phyloP scores from a whole-genome alignment of 2,329 filamentous ascomycete species.

The Fusarium sp. region DNA sequence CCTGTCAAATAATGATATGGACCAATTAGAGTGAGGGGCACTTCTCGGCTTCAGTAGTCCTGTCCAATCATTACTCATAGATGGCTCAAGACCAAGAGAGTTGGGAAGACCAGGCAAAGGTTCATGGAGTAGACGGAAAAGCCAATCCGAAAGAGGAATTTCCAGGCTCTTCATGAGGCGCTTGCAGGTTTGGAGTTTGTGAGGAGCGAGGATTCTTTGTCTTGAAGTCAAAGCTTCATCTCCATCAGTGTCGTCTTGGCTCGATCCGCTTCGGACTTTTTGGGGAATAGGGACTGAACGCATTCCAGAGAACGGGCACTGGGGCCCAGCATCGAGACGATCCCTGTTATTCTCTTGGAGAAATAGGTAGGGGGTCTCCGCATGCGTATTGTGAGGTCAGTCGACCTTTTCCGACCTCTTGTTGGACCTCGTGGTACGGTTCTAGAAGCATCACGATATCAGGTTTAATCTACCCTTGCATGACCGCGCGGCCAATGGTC shows the following conservation, averaged over 20 bases:
- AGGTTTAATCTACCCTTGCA: conserved; percentile 42
- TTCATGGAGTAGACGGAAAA: conserved; percentile 40
- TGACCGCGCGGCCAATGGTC: conserved; percentile 40
- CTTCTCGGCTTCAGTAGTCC: conserved; percentile 26
- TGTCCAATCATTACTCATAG: conserved; percentile 29
- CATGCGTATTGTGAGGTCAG: conserved; percentile 3
- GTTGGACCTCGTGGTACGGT: conserved; percentile 35
- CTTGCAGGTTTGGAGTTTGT: conserved; percentile 18
- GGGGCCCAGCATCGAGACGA: conserved; percentile 17
- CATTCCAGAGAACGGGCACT: conserved; percentile 37
- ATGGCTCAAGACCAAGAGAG: conserved; percentile 40
- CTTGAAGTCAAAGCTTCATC: conserved; percentile 30
- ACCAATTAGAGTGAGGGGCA: conserved; percentile 25
- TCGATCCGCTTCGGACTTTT: conserved; percentile 28
- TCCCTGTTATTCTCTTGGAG: conserved; percentile 36
- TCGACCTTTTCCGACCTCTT: conserved; percentile 26
- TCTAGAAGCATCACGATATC: conserved; percentile 43
- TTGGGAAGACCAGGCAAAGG: conserved; percentile 42
- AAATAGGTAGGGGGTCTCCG: conserved; percentile 16
- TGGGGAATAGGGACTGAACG: conserved; percentile 22
- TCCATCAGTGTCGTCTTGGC: conserved; percentile 18
- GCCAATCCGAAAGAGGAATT: conserved; percentile 47
- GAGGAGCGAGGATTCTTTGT: neutral
- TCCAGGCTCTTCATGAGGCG: conserved; percentile 39
- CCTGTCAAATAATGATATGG: neutral